Conservation (phyloP, 495 filamentous ascomycete species). For the Trichoderma asperelloides region DNA sequence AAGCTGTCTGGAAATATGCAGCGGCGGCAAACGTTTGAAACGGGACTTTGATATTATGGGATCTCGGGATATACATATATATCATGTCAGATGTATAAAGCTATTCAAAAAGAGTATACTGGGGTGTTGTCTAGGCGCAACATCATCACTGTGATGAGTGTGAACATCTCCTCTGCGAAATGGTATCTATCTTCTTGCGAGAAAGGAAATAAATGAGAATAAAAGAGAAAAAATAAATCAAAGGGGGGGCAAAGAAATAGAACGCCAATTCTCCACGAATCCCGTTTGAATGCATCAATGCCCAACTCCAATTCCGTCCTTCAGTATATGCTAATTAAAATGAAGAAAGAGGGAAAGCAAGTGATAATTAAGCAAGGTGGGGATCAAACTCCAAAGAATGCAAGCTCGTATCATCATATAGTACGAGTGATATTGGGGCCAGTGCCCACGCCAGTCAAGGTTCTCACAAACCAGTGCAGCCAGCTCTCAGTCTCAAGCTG, state of each 20-base stretch:
- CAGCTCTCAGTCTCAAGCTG: conserved; percentile 56
- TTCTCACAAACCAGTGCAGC: conserved; percentile 50
- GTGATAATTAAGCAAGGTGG: background rate
- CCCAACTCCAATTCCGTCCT: background rate
- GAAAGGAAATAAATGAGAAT: background rate
- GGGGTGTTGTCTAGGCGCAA: background rate
- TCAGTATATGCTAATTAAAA: background rate
- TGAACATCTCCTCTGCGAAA: conserved; percentile 7
- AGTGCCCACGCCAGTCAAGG: conserved; percentile 50
- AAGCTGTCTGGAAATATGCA: background rate
- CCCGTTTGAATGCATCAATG: background rate
- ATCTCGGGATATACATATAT: background rate
- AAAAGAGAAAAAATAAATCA: background rate
- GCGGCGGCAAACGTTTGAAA: background rate
- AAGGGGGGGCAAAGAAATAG: background rate
- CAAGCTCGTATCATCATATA: background rate
- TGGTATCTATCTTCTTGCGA: conserved; percentile 6
- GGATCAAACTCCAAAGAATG: background rate
- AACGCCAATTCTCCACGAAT: background rate
- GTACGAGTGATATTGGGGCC: conserved; percentile 41
- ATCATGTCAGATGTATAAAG: conserved; percentile 6
- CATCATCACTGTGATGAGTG: background rate
- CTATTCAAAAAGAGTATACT: background rate
- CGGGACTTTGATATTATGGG: background rate
- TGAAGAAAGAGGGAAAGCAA: background rate